These are phyloP conservation scores for Ormosia emarginata DNA, from an alignment of 306 rosid species.

Conservation along the genomic window DNA sequence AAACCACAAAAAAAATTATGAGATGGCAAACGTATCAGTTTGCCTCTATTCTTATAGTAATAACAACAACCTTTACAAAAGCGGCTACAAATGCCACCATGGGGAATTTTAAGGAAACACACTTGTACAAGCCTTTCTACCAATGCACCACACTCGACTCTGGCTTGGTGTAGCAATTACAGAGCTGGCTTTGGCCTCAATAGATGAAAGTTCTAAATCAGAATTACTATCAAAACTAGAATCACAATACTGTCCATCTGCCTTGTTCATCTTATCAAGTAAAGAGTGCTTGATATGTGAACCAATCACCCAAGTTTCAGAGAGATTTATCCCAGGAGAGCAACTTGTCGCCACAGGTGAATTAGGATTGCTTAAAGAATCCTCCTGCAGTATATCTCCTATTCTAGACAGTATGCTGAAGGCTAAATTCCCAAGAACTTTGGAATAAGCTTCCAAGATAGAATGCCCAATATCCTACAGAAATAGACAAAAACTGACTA, in stretches of 20 bases:
- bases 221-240: constrained; percentile 36
- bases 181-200: constrained; percentile 41
- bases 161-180: constrained; percentile 52
- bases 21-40: no score
- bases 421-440: constrained; percentile 82
- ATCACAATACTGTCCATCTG: constrained; percentile 17
- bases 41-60: no score
- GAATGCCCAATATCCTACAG: constrained; percentile 79
- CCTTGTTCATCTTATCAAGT: constrained; percentile 39
- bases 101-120: constrained; percentile 54
- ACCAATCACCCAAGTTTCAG: constrained; percentile 34
- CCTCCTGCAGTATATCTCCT: constrained; percentile 73
- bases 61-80: no score
- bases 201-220: constrained; percentile 34
- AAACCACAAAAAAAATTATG: no score
- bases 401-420: constrained; percentile 76
- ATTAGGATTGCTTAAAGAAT: constrained; percentile 59
- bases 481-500: constrained; percentile 7
- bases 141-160: constrained; percentile 52
- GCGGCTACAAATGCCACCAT: neutral
- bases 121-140: constrained; percentile 56
- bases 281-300: constrained; percentile 45
- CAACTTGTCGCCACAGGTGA: constrained; percentile 32
- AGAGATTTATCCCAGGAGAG: constrained; percentile 39
- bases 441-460: constrained; percentile 89